A percentile compares a stretch with the other conserved stretches of the same genome.
These are phyloP conservation scores for Apiospora rasikravindrae DNA, from an alignment of 2,329 filamentous ascomycete genomes.

Conservation along the genomic window DNA sequence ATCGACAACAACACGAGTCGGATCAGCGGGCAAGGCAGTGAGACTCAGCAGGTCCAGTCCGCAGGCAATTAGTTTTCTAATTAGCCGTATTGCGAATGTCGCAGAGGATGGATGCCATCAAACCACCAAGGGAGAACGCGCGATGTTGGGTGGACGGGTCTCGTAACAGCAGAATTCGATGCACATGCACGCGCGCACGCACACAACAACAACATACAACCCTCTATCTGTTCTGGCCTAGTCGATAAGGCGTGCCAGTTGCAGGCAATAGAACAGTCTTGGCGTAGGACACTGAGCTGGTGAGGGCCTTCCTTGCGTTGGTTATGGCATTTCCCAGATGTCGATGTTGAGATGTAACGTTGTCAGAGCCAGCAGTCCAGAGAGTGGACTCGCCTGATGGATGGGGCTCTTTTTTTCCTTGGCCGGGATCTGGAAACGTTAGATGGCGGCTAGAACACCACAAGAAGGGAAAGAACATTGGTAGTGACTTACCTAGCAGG, in stretches of 20 bases:
- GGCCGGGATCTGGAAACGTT: slow-evolving; percentile 5
- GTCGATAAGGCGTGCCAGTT: neutral
- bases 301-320: neutral
- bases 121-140: neutral
- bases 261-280: neutral
- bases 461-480: neutral
- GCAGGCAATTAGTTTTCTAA: neutral
- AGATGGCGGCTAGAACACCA: slow-evolving; percentile 8
- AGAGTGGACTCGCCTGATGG: neutral
- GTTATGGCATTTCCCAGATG: slow-evolving; percentile 1
- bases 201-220: neutral
- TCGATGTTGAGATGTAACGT: slow-evolving; percentile 22
- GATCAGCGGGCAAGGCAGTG: neutral
- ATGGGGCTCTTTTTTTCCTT: neutral
- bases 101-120: neutral
- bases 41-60: neutral
- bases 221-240: neutral
- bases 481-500: neutral
- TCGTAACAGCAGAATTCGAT: neutral
- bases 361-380: slow-evolving; percentile 1
- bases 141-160: neutral
- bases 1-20: neutral
- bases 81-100: slow-evolving; percentile 13
- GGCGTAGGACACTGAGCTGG: slow-evolving; percentile 10
- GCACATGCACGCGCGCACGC: neutral